Evolutionary conservation across 106 monocot species (phyloP).

Genomic region (Platanthera guangdongensis): DNA sequence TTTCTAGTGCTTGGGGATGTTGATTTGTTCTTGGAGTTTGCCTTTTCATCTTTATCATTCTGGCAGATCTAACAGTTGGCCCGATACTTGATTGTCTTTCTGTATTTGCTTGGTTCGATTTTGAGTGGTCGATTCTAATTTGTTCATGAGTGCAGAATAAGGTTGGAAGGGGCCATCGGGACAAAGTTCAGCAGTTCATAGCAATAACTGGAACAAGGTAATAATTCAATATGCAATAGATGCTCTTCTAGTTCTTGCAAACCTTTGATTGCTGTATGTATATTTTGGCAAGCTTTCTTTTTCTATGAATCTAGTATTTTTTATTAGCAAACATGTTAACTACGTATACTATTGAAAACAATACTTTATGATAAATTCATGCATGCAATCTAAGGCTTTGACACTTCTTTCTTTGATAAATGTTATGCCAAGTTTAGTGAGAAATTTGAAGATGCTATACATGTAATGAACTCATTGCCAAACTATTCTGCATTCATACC

Average conservation of each 20-base stretch:
- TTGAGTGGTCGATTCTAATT: neutral
- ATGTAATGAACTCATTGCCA: neutral
- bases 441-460: neutral
- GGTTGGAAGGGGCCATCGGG: slow-evolving; percentile 73
- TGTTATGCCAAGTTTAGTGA: neutral
- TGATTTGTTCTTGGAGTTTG: neutral
- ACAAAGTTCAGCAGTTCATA: slow-evolving; percentile 97
- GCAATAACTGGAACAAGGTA: slow-evolving; percentile 87
- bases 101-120: neutral
- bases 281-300: neutral
- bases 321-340: neutral
- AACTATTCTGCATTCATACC: neutral
- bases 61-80: neutral
- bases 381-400: neutral
- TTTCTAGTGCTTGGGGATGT: neutral
- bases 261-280: neutral
- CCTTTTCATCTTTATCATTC: neutral
- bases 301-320: neutral
- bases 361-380: slow-evolving; percentile 2
- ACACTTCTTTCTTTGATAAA: neutral
- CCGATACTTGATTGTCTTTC: neutral
- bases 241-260: neutral
- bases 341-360: neutral
- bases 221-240: neutral
- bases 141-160: slow-evolving; percentile 53